Base-by-base conservation (phyloP, 331 rosid genomes). In the Dryas integrifolia region DNA sequence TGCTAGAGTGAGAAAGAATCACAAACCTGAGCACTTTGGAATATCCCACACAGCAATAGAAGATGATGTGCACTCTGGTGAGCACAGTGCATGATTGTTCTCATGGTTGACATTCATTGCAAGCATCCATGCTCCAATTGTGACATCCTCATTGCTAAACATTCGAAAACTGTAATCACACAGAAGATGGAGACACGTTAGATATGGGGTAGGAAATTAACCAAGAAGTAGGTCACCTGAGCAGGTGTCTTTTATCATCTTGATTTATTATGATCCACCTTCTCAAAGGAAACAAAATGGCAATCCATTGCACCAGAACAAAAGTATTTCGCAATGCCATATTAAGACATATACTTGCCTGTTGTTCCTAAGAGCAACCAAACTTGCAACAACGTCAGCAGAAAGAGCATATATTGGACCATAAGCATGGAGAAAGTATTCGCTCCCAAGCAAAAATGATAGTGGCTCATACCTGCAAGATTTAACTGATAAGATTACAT, bases 91-190 rank as follows among this genome's bases (percentile, higher is more conserved):
- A 50, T 82, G 88, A 74, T 82, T 77, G 72, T 92, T 89, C 86
- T 95, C 99, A 64, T 95, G 94, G 49, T 90, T 83, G 76, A 95
- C 99, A 83, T 95, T 95, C 99, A 95, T 95, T 64, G 99, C 97
- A 35, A 95, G 98, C 99, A 95, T 95, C 99, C 97, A 95, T 58
- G 97, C 96, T 63, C 98, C 99, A 76, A 95, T 88, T 39, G 99
- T 95, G 52, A 95, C 99, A 81, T 95, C 99, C 82, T 95, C 99
- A 65, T 95, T 95, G 88, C 96, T 95, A 79, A 95, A 92, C 99
- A 95, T 92, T 72, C 98, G 96, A 80, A 95, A 95, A 85, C 99
- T 95, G 96, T 59, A 58, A 65, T 69, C 18, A 72, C 15, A 60
- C 35, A 56, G 40, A 77, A 77, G 41, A 77, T 16, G 5, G 6